Conservation (phyloP, 148 eudicot genomes). For the Bassia scoparia region DNA sequence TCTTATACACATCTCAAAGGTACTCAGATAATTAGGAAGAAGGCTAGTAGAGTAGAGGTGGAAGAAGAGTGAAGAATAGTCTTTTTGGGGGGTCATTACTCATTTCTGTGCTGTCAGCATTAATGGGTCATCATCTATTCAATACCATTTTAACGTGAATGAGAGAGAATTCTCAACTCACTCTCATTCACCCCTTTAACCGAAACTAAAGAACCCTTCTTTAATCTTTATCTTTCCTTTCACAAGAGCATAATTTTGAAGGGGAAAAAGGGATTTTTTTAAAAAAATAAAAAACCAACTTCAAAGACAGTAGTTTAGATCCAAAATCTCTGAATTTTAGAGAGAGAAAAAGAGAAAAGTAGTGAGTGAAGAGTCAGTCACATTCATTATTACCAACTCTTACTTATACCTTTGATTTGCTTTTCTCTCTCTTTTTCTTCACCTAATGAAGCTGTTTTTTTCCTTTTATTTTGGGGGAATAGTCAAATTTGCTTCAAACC, state of each 20-base stretch:
- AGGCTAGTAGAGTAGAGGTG: no score
- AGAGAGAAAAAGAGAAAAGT: background rate
- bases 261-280: background rate
- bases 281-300: background rate
- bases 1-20: no score
- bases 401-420: background rate
- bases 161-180: background rate
- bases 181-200: background rate
- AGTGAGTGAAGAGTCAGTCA: background rate
- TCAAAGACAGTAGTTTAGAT: background rate
- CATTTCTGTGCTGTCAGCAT: slow-evolving; percentile 27
- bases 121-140: slow-evolving; percentile 13
- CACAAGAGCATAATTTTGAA: no score
- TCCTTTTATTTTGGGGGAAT: background rate
- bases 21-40: no score
- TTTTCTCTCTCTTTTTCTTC: background rate
- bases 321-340: background rate
- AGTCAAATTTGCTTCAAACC: slow-evolving; percentile 20
- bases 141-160: slow-evolving; percentile 18
- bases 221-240: background rate
- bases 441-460: background rate
- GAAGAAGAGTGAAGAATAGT: background rate
- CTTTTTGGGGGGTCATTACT: background rate
- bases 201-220: background rate
- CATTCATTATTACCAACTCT: slow-evolving; percentile 12